Percentiles rank a stretch among this genome's conserved stretches.
Conservation (phyloP, 2,329 filamentous ascomycete species). For the Teratosphaeria viscida region DNA sequence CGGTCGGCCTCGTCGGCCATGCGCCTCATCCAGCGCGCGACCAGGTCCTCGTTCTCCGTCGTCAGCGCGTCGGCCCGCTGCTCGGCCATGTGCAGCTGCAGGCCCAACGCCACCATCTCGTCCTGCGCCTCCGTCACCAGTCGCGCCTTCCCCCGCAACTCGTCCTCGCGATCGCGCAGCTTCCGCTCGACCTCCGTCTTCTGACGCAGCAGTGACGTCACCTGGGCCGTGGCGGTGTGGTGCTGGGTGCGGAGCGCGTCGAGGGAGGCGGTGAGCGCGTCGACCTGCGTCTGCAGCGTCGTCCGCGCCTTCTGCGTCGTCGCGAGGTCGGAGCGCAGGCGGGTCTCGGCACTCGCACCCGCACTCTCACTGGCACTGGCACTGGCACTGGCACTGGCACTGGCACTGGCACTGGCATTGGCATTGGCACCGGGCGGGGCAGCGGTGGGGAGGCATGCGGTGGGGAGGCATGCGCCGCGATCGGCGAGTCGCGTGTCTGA, state of each 20-base stretch:
- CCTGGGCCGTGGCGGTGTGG: slow-evolving; percentile 48
- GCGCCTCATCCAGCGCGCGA: slow-evolving; percentile 82
- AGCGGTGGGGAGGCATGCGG: neutral
- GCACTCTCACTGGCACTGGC: no score
- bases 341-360: neutral
- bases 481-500: slow-evolving; percentile 34
- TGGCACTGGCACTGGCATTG: no score
- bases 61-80: slow-evolving; percentile 61
- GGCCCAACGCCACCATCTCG: slow-evolving; percentile 76
- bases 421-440: no score
- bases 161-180: slow-evolving; percentile 72
- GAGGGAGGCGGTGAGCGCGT: slow-evolving; percentile 53
- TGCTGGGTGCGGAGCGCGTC: slow-evolving; percentile 50
- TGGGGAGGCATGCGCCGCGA: slow-evolving; percentile 21
- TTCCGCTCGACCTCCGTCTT: slow-evolving; percentile 52
- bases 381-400: no score
- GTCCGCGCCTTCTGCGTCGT: slow-evolving; percentile 66
- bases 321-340: slow-evolving; percentile 57
- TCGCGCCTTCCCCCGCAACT: slow-evolving; percentile 73
- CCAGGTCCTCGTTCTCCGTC: slow-evolving; percentile 77
- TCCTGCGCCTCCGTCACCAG: slow-evolving; percentile 83
- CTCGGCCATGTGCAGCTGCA: slow-evolving; percentile 81
- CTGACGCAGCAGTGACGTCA: slow-evolving; percentile 54
- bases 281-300: slow-evolving; percentile 55
- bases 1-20: slow-evolving; percentile 78